Conservation (phyloP, 768 basidiomycete species). For the Macrocybe gigantea region DNA sequence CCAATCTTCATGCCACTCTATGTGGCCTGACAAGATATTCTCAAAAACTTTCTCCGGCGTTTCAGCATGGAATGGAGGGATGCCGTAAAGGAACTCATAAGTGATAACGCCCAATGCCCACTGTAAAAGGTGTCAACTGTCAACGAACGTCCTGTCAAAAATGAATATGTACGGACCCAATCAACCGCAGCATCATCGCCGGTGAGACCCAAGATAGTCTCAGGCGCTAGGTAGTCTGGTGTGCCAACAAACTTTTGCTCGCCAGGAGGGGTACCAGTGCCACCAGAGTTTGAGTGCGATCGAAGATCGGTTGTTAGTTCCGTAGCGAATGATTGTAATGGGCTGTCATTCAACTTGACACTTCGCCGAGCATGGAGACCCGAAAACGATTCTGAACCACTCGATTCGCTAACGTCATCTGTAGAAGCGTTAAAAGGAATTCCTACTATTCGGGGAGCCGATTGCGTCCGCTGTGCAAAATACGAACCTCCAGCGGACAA, state of each 20-base stretch:
- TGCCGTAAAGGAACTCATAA: constrained; percentile 95
- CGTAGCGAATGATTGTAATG: constrained; percentile 80
- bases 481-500: constrained; percentile 65
- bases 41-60: constrained; percentile 97
- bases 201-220: constrained; percentile 91
- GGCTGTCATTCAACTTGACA: constrained; percentile 59
- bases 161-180: constrained; percentile 60
- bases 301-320: constrained; percentile 80
- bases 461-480: constrained; percentile 63
- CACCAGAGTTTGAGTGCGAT: constrained; percentile 63
- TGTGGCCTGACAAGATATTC: constrained; percentile 90
- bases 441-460: constrained; percentile 52
- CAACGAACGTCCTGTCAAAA: not conserved
- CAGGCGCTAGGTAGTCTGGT: constrained; percentile 95
- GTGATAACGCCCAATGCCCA: constrained; percentile 99
- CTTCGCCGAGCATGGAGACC: constrained; percentile 47
- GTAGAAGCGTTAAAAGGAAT: constrained; percentile 63
- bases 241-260: constrained; percentile 97
- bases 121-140: constrained; percentile 33
- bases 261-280: constrained; percentile 59
- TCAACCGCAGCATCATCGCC: constrained; percentile 95
- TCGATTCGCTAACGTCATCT: constrained; percentile 87
- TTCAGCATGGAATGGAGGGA: constrained; percentile 97
- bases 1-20: constrained; percentile 97
- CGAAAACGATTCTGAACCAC: constrained; percentile 70